These are phyloP conservation scores for Metroxylon sagu DNA, from an alignment of 176 grass and related monocot genomes.

Conservation along the genomic window DNA sequence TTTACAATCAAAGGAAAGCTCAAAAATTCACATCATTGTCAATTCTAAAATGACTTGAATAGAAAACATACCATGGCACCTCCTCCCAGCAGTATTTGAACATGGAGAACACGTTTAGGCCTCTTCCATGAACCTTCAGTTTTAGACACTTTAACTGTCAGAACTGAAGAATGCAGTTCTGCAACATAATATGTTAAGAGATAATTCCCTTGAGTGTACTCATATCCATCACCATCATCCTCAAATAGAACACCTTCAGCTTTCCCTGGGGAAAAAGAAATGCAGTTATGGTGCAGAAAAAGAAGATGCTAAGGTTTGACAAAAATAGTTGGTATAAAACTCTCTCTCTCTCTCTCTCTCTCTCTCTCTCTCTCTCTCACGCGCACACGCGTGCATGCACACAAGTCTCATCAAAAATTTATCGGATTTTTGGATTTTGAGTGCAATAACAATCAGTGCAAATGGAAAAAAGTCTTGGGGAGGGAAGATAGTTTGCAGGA, in stretches of 20 bases:
- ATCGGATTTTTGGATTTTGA: too few relatives aligned
- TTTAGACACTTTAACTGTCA: conserved; percentile 59
- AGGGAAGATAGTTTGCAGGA: too few relatives aligned
- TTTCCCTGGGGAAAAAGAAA: conserved; percentile 46
- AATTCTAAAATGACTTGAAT: not conserved
- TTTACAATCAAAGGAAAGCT: not conserved
- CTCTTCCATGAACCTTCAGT: conserved; percentile 59
- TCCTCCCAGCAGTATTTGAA: conserved; percentile 72
- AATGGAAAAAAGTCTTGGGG: too few relatives aligned
- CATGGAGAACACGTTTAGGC: conserved; percentile 48
- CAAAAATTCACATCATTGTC: too few relatives aligned
- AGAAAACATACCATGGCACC: conserved; percentile 60
- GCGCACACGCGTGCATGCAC: too few relatives aligned
- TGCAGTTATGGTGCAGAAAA: not conserved
- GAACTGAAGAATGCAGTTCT: conserved; percentile 43
- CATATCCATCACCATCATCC: conserved; percentile 84
- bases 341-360: too few relatives aligned
- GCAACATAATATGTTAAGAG: conserved; percentile 79
- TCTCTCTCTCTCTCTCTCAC: too few relatives aligned
- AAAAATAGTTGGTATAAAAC: too few relatives aligned
- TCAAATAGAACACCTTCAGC: conserved; percentile 78
- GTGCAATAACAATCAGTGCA: too few relatives aligned
- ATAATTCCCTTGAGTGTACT: conserved; percentile 58
- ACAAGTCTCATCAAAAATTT: too few relatives aligned
- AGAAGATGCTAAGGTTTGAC: too few relatives aligned